These are phyloP conservation scores for Talaromyces piceae DNA, from an alignment of 2,329 filamentous ascomycete genomes.

Conservation along the genomic window DNA sequence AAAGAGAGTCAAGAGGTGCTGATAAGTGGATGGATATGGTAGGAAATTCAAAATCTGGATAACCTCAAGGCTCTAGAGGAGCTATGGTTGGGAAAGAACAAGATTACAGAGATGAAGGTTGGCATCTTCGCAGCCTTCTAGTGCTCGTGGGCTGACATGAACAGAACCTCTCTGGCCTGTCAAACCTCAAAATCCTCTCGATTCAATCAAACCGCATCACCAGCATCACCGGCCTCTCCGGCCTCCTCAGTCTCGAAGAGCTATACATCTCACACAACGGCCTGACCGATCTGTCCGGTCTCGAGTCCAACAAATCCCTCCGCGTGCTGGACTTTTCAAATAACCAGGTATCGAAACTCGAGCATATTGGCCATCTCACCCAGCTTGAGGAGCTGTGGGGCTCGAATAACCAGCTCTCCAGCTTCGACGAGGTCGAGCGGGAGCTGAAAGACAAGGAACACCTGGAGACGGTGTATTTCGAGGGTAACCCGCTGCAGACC, in stretches of 20 bases:
- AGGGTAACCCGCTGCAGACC: slow-evolving; percentile 84
- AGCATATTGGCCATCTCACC: slow-evolving; percentile 60
- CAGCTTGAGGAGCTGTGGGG: slow-evolving; percentile 90
- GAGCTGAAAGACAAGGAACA: slow-evolving; percentile 70
- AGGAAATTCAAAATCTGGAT: slow-evolving; percentile 78
- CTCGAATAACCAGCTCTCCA: slow-evolving; percentile 72
- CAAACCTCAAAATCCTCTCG: slow-evolving; percentile 77
- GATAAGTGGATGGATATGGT: slow-evolving; percentile 11
- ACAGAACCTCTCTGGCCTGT: slow-evolving; percentile 61
- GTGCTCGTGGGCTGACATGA: not conserved
- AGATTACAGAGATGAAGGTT: slow-evolving; percentile 73
- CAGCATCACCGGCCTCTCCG: slow-evolving; percentile 65
- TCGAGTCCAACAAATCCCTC: slow-evolving; percentile 60
- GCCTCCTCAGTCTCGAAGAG: slow-evolving; percentile 73
- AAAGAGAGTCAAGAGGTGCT: no score
- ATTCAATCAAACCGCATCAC: slow-evolving; percentile 93
- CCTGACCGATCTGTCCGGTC: slow-evolving; percentile 66
- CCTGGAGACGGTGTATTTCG: slow-evolving; percentile 88
- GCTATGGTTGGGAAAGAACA: slow-evolving; percentile 94
- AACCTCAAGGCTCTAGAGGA: slow-evolving; percentile 70
- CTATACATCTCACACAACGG: slow-evolving; percentile 94
- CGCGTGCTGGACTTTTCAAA: slow-evolving; percentile 81
- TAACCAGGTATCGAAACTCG: slow-evolving; percentile 71
- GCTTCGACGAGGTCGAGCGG: slow-evolving; percentile 73
- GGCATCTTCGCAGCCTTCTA: not conserved